Percentiles rank a stretch among this genome's conserved stretches.
Conservation (phyloP, 257 asterid species). For the Solanum pennellii region DNA sequence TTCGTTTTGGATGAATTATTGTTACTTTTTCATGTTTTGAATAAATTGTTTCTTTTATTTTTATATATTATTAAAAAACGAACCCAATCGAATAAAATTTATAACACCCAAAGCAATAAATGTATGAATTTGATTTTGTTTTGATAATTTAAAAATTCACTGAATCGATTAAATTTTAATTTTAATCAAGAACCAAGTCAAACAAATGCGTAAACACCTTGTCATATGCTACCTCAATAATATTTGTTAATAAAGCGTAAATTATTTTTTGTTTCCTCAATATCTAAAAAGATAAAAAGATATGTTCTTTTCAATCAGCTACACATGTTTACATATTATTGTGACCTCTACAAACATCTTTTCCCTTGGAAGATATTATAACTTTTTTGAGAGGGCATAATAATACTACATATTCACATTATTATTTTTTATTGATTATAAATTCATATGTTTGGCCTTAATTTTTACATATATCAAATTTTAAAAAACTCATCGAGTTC, state of each 20-base stretch:
- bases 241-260: background rate
- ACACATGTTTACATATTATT: background rate
- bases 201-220: rapidly evolving
- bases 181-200: too few relatives aligned
- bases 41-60: too few relatives aligned
- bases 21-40: too few relatives aligned
- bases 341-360: background rate
- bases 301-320: background rate
- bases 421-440: background rate
- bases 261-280: background rate
- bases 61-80: too few relatives aligned
- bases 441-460: background rate
- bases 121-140: background rate
- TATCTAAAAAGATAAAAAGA: background rate
- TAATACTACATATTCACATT: background rate
- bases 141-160: too few relatives aligned
- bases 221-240: background rate
- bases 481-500: too few relatives aligned
- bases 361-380: background rate
- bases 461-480: background rate
- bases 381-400: background rate
- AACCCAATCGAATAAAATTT: too few relatives aligned
- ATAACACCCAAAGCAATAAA: too few relatives aligned
- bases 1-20: too few relatives aligned
- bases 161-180: too few relatives aligned